Percentiles rank a stretch among this genome's conserved stretches.
Conservation (phyloP, 2,329 filamentous ascomycete species). For the Aspergillus fischeri region DNA sequence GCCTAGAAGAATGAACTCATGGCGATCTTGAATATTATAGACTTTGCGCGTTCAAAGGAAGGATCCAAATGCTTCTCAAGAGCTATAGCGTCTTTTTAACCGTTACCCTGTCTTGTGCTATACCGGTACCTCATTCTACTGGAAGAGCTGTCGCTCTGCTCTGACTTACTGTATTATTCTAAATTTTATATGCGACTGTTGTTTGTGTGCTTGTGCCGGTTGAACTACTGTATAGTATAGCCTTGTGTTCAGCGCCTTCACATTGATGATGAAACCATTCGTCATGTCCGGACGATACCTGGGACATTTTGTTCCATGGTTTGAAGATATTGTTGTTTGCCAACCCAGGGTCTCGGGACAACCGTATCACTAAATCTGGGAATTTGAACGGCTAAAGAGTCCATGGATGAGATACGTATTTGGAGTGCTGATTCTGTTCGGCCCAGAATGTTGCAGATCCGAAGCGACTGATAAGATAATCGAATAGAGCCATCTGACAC, state of each 20-base stretch:
- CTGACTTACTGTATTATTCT: neutral
- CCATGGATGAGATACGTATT: neutral
- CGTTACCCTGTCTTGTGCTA: neutral
- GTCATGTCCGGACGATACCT: slow-evolving; percentile 28
- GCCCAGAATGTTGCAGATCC: neutral
- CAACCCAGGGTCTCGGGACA: slow-evolving; percentile 19
- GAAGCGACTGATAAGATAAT: neutral
- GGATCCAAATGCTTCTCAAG: neutral
- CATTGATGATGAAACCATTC: slow-evolving; percentile 25
- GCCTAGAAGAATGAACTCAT: neutral
- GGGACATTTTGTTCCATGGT: slow-evolving; percentile 22
- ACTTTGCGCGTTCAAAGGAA: slow-evolving; percentile 16
- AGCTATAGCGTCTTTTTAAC: neutral
- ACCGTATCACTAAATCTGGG: slow-evolving; percentile 3
- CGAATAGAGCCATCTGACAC: neutral
- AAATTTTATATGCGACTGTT: neutral
- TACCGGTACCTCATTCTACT: neutral
- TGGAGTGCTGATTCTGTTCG: neutral
- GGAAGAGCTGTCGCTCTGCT: neutral
- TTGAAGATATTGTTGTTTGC: slow-evolving; percentile 13
- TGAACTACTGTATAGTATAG: neutral
- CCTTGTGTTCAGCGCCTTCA: neutral
- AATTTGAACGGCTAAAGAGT: neutral
- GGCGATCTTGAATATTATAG: neutral
- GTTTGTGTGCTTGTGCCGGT: neutral